Percentiles rank a stretch among this genome's conserved stretches.
These are phyloP conservation scores for Remersonia thermophila DNA, from an alignment of 2,329 filamentous ascomycete species.

Conservation along the genomic window DNA sequence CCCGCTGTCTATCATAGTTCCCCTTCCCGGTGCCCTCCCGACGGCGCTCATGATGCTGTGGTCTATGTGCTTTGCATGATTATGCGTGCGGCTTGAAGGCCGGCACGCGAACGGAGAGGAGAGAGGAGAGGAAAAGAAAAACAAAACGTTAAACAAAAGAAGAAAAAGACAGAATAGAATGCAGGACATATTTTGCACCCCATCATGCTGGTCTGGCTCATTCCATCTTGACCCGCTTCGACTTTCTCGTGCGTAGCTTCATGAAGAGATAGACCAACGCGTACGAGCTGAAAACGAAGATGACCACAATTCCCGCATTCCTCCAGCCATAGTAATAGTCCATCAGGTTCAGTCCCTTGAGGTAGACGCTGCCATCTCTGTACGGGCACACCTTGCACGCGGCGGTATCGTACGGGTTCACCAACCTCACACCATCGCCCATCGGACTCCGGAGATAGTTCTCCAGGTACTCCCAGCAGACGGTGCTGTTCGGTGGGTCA, in stretches of 20 bases:
- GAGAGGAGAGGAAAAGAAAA: too few relatives aligned
- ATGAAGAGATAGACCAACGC: constrained; percentile 32
- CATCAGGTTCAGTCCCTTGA: constrained; percentile 45
- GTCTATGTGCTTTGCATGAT: too few relatives aligned
- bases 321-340: constrained; percentile 56
- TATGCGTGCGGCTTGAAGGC: too few relatives aligned
- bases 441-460: constrained; percentile 34
- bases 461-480: constrained; percentile 45
- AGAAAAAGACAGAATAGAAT: too few relatives aligned
- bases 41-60: too few relatives aligned
- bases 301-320: constrained; percentile 45
- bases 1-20: too few relatives aligned
- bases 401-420: constrained; percentile 45
- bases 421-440: constrained; percentile 37
- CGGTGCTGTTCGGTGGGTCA: constrained; percentile 36
- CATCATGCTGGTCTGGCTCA: too few relatives aligned
- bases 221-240: too few relatives aligned
- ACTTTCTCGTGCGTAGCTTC: constrained; percentile 35
- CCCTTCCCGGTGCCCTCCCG: too few relatives aligned
- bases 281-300: constrained; percentile 45
- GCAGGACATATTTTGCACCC: too few relatives aligned
- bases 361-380: constrained; percentile 43
- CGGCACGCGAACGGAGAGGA: too few relatives aligned
- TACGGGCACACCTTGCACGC: constrained; percentile 52
- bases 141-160: too few relatives aligned